Evolutionary conservation across 2,329 filamentous ascomycete genomes (phyloP).

Genomic region (Fusarium verticillioides): DNA sequence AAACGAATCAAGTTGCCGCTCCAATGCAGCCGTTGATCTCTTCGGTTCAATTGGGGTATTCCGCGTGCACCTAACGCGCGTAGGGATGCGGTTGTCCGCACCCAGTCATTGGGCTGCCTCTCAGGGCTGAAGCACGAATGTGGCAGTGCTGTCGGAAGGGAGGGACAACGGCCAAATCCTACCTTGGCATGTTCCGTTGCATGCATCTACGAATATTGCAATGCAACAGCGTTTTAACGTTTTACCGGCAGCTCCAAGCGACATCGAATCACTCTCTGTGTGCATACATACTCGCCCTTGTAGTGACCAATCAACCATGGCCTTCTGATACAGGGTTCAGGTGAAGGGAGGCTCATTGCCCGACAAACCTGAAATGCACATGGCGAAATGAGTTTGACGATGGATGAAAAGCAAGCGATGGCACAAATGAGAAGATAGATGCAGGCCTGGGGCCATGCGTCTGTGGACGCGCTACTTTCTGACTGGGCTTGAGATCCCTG

Average conservation of each 20-base stretch:
- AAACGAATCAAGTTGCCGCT: conserved; percentile 37
- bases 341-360: conserved; percentile 11
- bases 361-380: conserved; percentile 20
- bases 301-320: background rate
- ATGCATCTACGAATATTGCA: conserved; percentile 14
- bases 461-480: conserved; percentile 43
- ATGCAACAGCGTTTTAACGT: conserved; percentile 11
- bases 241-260: background rate
- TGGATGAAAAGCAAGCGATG: conserved; percentile 20
- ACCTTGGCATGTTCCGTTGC: conserved; percentile 21
- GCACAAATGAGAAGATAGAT: conserved; percentile 27
- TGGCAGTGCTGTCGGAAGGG: conserved; percentile 34
- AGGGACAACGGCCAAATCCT: conserved; percentile 25
- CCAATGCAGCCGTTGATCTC: conserved; percentile 38
- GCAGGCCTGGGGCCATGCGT: conserved; percentile 29
- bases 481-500: conserved; percentile 43
- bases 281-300: background rate
- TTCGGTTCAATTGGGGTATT: conserved; percentile 39
- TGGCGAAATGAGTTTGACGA: conserved; percentile 27
- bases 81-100: conserved; percentile 17
- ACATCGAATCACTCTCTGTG: conserved; percentile 4
- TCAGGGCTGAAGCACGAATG: conserved; percentile 36
- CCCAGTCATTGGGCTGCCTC: conserved; percentile 21
- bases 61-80: conserved; percentile 28
- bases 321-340: background rate